Evolutionary conservation across 1,139 yeast genomes (phyloP).

Genomic region (Magnusiomyces fungicola): DNA sequence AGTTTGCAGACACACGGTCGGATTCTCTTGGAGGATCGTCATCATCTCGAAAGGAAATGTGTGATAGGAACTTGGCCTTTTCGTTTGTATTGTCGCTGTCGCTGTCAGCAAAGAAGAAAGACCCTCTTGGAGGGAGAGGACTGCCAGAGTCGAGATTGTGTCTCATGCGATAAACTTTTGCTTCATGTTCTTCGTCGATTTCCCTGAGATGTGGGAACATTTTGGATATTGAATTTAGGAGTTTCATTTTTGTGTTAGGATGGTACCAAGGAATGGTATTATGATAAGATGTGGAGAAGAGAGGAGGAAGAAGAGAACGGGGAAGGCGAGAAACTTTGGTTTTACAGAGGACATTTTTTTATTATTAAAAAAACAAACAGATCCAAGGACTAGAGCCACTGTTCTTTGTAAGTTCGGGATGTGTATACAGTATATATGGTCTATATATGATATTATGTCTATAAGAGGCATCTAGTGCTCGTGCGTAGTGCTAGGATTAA

Average conservation of each 20-base stretch:
- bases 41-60: neutral
- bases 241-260: neutral
- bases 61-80: too few species aligned
- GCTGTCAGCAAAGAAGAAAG: neutral
- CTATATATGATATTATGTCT: too few species aligned
- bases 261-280: neutral
- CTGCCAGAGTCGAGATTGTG: neutral
- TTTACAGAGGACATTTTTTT: neutral
- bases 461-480: too few species aligned
- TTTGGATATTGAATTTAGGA: too few species aligned
- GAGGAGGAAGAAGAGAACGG: too few species aligned
- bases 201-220: conserved; percentile 10
- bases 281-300: neutral
- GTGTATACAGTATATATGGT: too few species aligned
- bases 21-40: neutral
- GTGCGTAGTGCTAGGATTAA: too few species aligned
- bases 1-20: too few species aligned
- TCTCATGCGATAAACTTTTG: neutral
- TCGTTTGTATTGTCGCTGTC: neutral
- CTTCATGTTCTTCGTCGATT: conserved; percentile 10
- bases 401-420: too few species aligned
- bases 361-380: neutral
- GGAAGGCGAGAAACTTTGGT: neutral
- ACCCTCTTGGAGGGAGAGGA: neutral
- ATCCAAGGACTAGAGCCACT: neutral